Conservation (phyloP, 352 stramenopile genomes). For the Elongisporangium undulatum region DNA sequence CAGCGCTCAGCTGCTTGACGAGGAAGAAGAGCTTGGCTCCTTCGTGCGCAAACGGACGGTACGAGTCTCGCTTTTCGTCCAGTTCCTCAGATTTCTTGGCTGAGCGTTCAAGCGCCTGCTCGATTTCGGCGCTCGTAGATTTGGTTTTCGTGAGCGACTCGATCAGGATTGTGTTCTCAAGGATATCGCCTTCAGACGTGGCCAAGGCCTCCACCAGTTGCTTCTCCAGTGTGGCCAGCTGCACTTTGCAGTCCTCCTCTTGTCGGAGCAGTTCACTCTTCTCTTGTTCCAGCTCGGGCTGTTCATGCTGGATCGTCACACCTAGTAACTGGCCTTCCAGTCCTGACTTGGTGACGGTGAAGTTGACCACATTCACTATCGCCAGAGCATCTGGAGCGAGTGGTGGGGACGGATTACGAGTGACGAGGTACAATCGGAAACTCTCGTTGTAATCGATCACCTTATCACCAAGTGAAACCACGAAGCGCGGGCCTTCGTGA, state of each 20-base stretch:
- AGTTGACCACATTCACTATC: constrained; percentile 94
- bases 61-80: constrained; percentile 91
- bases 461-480: constrained; percentile 91
- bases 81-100: constrained; percentile 89
- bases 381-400: constrained; percentile 86
- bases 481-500: constrained; percentile 88
- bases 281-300: constrained; percentile 91
- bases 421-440: constrained; percentile 92
- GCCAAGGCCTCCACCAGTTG: constrained; percentile 91
- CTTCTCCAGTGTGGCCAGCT: constrained; percentile 91
- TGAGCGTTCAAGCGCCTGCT: constrained; percentile 83
- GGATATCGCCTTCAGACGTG: constrained; percentile 92
- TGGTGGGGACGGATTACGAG: constrained; percentile 84
- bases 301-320: constrained; percentile 92
- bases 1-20: constrained; percentile 82
- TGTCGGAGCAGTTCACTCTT: constrained; percentile 90
- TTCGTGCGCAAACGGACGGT: constrained; percentile 86
- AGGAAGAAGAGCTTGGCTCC: constrained; percentile 93
- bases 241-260: constrained; percentile 95
- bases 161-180: constrained; percentile 94
- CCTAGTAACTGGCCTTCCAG: constrained; percentile 93
- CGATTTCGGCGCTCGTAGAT: constrained; percentile 88
- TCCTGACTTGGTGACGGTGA: constrained; percentile 92
- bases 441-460: constrained; percentile 94
- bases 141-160: constrained; percentile 94